These are phyloP conservation scores for Zygoascus tannicola DNA, from an alignment of 805 yeast species.

Conservation along the genomic window DNA sequence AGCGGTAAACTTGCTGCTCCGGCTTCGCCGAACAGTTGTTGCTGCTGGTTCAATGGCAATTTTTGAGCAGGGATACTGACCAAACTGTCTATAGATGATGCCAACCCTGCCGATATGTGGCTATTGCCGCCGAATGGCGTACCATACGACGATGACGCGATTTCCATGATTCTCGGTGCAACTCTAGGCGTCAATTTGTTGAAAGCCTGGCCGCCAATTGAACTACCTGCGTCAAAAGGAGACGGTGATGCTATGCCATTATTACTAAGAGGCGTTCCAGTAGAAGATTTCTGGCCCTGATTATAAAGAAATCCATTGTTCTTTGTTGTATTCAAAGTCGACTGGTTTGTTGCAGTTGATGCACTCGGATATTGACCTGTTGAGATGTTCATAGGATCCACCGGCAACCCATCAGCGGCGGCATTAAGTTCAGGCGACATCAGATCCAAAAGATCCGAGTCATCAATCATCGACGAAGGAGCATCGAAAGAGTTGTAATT, in stretches of 20 bases:
- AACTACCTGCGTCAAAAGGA: background rate
- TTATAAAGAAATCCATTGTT: background rate
- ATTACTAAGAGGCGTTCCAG: background rate
- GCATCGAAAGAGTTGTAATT: conserved; percentile 1
- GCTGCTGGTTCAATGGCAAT: background rate
- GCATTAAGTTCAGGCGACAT: conserved; percentile 9
- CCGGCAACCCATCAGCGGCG: background rate
- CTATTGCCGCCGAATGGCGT: background rate
- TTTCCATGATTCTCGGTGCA: background rate
- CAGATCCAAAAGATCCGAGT: conserved; percentile 19
- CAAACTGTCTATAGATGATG: background rate
- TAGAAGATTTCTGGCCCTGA: background rate
- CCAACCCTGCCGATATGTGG: background rate
- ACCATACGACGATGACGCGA: background rate
- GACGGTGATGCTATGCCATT: background rate
- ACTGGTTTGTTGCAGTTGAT: background rate
- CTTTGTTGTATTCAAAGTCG: background rate
- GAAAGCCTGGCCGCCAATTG: background rate
- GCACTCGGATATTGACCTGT: background rate
- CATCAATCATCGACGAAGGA: conserved; percentile 16
- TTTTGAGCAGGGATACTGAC: background rate
- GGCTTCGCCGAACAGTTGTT: background rate
- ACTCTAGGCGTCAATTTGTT: background rate
- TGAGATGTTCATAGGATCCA: background rate
- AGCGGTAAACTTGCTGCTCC: background rate